Evolutionary conservation across 768 basidiomycete genomes (phyloP).

Genomic region (Daedalea quercina): DNA sequence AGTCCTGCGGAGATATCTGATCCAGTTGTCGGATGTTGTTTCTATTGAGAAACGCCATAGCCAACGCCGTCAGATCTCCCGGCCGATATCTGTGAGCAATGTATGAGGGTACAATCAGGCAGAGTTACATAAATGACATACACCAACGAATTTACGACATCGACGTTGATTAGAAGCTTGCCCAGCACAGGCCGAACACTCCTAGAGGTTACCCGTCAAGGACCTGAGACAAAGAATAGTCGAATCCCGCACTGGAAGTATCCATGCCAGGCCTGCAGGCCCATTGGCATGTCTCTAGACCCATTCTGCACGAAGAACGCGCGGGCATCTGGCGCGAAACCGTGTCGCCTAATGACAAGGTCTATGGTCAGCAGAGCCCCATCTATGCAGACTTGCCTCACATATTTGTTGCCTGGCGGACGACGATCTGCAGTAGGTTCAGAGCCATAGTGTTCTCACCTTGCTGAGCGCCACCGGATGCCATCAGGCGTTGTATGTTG

Average conservation of each 20-base stretch:
- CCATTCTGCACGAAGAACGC: slow-evolving; percentile 7
- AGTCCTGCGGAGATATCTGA: neutral
- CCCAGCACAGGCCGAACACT: slow-evolving; percentile 14
- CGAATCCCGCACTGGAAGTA: slow-evolving; percentile 12
- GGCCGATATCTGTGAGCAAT: slow-evolving; percentile 6
- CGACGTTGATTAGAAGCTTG: slow-evolving; percentile 12
- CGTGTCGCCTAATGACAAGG: slow-evolving; percentile 6
- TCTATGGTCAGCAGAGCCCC: neutral
- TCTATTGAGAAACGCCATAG: slow-evolving; percentile 1
- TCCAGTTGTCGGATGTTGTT: slow-evolving; percentile 6
- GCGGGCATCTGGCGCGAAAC: slow-evolving; percentile 8
- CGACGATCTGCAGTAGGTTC: slow-evolving; percentile 15
- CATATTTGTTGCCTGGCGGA: slow-evolving; percentile 14
- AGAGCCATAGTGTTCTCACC: slow-evolving; percentile 6
- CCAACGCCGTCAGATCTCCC: slow-evolving; percentile 1
- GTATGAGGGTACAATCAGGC: neutral
- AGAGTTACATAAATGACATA: neutral
- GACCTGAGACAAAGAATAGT: neutral
- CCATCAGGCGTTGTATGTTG: neutral
- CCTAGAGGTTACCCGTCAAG: slow-evolving; percentile 5
- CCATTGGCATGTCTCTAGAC: slow-evolving; percentile 1
- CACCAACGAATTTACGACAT: slow-evolving; percentile 11
- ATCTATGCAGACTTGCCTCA: neutral
- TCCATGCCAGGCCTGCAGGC: slow-evolving; percentile 10
- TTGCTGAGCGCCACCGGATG: neutral